These are phyloP conservation scores for Spatholobus suberectus DNA, from an alignment of 306 rosid species.

Conservation along the genomic window DNA sequence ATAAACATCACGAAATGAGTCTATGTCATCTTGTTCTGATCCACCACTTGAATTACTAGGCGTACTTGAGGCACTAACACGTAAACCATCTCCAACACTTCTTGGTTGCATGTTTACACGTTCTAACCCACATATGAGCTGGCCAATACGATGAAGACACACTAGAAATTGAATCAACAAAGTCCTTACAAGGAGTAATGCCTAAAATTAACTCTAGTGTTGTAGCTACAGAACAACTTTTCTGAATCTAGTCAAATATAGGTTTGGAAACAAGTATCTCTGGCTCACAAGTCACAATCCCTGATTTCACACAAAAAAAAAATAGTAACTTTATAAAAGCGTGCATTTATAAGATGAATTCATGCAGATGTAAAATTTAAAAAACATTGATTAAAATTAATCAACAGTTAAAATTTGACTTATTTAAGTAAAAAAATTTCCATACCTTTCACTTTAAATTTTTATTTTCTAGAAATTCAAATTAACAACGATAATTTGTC, in stretches of 20 bases:
- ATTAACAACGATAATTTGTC: no score
- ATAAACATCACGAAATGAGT: conserved; percentile 76
- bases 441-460: no score
- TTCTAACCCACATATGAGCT: conserved; percentile 67
- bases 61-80: conserved; percentile 74
- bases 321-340: not conserved
- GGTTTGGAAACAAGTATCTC: conserved; percentile 15
- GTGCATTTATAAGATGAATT: not conserved
- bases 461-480: no score
- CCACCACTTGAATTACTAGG: conserved; percentile 74
- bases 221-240: conserved; percentile 49
- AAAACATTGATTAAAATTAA: no score
- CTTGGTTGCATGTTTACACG: conserved; percentile 75
- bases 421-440: no score
- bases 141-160: conserved; percentile 45
- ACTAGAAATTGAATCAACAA: conserved; percentile 50
- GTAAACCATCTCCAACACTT: conserved; percentile 72
- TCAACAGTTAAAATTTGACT: no score
- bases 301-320: conserved; percentile 25
- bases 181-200: conserved; percentile 47
- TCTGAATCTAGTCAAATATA: conserved; percentile 40
- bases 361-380: not conserved
- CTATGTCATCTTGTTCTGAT: conserved; percentile 81
- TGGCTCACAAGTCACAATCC: not conserved
- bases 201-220: conserved; percentile 51